Base-by-base conservation (phyloP, 495 filamentous ascomycete species). In the Podospora sp. region DNA sequence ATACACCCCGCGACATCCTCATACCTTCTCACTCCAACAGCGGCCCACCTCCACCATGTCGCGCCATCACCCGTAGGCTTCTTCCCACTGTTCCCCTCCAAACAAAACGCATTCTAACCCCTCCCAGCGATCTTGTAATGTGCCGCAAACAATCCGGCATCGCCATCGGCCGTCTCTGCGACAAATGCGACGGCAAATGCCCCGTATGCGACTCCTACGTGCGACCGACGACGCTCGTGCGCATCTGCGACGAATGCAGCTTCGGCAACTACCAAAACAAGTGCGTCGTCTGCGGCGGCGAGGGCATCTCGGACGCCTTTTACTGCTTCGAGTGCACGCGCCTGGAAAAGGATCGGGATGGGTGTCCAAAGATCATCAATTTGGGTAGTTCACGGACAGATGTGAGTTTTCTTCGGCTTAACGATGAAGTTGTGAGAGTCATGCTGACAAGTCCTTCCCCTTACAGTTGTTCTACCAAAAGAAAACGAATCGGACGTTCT, bases 191-290 rank as follows among this genome's bases (percentile, higher is more conserved):
- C 82, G 95, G 95, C 81, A 99, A 98, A 85, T 99, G 95, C 71
- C 95, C 95, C 52, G 93, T 98, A 68, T 99, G 95, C 87, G 95
- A 99, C 78, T 94, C 91, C 68, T 99, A 99, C 85, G 95, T 99
- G 67, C 93, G 95, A 5, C 95, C 95, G 1, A 98, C 96, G 7
- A 99, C 96, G 6, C 89, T 97, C 35, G 94, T 96, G 61, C 90
- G 94, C 68, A 98, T 99, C 81, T 99, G 95, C 84, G 95, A 99
- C 81, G 95, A 99, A 81, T 99, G 95, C 84, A 91, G 90, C 74
- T 99, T 99, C 78, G 95, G 95, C 73, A 99, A 99, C 83, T 99
- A 98, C 82, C 95, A 98, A 83, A 99, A 99, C 80, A 99, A 99
- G 77, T 99, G 95, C 75, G 92, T 98, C 26, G 95, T 99, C 25